Conservation (phyloP, 345 rosid species). For the Euphorbia tirucalli region DNA sequence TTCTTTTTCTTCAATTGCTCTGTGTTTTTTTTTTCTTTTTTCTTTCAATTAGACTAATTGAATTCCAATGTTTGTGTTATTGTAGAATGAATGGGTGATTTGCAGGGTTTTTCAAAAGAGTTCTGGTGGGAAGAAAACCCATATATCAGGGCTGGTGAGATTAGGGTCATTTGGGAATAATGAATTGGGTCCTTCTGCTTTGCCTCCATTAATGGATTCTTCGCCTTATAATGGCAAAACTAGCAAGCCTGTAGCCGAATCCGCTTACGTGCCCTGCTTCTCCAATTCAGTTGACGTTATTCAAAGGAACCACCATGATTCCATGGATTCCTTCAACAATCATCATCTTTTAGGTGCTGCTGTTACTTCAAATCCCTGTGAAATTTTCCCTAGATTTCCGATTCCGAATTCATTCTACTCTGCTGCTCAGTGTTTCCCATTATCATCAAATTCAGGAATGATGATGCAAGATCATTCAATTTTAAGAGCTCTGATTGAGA, state of each 20-base stretch:
- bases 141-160: conserved; percentile 46
- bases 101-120: conserved; percentile 82
- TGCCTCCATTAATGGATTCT: conserved; percentile 72
- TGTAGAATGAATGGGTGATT: conserved; percentile 93
- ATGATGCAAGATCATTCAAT: conserved; percentile 47
- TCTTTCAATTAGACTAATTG: conserved; percentile 2
- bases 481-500: conserved; percentile 47
- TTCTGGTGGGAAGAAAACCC: conserved; percentile 65
- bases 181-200: conserved; percentile 33
- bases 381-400: conserved; percentile 33
- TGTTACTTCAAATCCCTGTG: conserved; percentile 18
- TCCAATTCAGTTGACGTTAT: conserved; percentile 41
- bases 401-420: conserved; percentile 35
- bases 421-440: conserved; percentile 29
- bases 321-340: conserved; percentile 36
- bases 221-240: conserved; percentile 28
- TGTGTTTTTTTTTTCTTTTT: conserved; percentile 7
- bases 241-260: conserved; percentile 31
- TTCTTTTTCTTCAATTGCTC: too few relatives aligned
- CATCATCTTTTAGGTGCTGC: conserved; percentile 29
- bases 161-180: conserved; percentile 43
- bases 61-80: conserved; percentile 10
- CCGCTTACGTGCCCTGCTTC: conserved; percentile 79
- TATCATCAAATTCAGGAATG: conserved; percentile 31
- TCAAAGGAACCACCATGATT: conserved; percentile 39